These are phyloP conservation scores for Aspergillus versicolor DNA, from an alignment of 2,329 filamentous ascomycete species.

Conservation along the genomic window DNA sequence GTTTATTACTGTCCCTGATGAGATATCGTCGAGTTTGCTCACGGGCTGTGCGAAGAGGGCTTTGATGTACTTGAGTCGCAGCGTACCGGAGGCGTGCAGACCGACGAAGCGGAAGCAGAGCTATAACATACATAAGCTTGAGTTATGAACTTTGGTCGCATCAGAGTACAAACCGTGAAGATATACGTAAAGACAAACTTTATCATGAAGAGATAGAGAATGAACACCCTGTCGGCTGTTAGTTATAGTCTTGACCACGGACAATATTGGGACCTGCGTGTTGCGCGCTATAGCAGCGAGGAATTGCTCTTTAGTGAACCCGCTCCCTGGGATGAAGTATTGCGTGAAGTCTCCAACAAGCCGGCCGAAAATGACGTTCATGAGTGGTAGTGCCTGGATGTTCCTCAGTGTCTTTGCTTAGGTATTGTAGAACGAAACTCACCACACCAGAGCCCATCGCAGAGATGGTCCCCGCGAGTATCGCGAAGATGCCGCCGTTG, in stretches of 20 bases:
- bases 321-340: conserved; percentile 51
- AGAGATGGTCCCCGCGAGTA: conserved; percentile 15
- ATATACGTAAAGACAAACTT: conserved; percentile 34
- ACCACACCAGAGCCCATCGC: conserved; percentile 27
- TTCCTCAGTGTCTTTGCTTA: not conserved
- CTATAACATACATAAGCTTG: conserved; percentile 12
- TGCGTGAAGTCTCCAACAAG: conserved; percentile 57
- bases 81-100: conserved; percentile 50
- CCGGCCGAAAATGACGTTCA: conserved; percentile 60
- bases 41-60: conserved; percentile 52
- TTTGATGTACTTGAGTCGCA: conserved; percentile 52
- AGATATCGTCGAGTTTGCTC: conserved; percentile 49
- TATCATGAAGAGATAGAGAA: conserved; percentile 39
- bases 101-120: conserved; percentile 46
- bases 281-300: too few species aligned
- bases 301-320: conserved; percentile 51
- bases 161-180: not conserved
- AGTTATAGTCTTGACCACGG: conserved; percentile 27
- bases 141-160: too few species aligned
- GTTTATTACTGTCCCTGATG: conserved; percentile 50
- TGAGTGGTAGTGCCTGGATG: conserved; percentile 45
- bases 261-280: too few species aligned
- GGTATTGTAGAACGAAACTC: not conserved
- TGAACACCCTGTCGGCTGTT: conserved; percentile 23
- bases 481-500: conserved; percentile 11